Percentiles rank a stretch among this genome's conserved stretches.
Evolutionary conservation across 202 grass and related monocot genomes (phyloP).

Genomic region (Sporobolus alterniflorus): DNA sequence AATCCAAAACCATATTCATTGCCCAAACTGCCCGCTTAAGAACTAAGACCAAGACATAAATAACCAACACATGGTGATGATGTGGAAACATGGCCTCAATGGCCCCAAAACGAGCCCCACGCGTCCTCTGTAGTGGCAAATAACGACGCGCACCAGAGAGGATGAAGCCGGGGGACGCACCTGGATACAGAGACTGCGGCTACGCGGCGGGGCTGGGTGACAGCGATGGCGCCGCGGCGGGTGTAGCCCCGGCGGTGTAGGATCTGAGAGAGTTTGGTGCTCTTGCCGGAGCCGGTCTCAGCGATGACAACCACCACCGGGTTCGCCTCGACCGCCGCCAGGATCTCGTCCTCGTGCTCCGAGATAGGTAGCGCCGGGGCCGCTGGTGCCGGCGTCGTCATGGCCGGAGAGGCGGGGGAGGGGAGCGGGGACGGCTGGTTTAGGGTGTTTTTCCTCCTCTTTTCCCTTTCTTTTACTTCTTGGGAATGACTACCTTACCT

Average conservation of each 20-base stretch:
- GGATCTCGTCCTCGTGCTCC: slow-evolving; percentile 82
- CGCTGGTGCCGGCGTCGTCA: slow-evolving; percentile 6
- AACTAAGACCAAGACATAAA: not conserved
- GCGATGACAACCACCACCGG: slow-evolving; percentile 79
- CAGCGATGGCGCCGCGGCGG: slow-evolving; percentile 69
- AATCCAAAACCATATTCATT: slow-evolving; percentile 2
- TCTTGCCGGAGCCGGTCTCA: slow-evolving; percentile 96
- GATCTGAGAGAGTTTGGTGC: slow-evolving; percentile 96
- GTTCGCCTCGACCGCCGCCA: slow-evolving; percentile 72
- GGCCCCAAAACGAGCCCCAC: not conserved
- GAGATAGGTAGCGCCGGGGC: slow-evolving; percentile 69
- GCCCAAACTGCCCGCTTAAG: not conserved
- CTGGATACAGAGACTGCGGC: slow-evolving; percentile 91
- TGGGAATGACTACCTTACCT: too few species aligned
- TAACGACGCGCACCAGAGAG: not conserved
- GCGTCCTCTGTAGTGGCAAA: not conserved
- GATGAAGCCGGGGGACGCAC: slow-evolving; percentile 11
- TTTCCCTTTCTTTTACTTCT: too few species aligned
- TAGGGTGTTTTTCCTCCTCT: not conserved
- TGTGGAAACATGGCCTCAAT: not conserved
- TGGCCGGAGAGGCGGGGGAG: not conserved
- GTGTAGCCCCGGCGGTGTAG: slow-evolving; percentile 86
- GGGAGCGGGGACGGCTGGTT: not conserved
- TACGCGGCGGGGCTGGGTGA: slow-evolving; percentile 93
- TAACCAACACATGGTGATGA: not conserved